A percentile compares a stretch with the other conserved stretches of the same genome.
Conservation (phyloP, 768 basidiomycete species). For the Amanita muscaria region DNA sequence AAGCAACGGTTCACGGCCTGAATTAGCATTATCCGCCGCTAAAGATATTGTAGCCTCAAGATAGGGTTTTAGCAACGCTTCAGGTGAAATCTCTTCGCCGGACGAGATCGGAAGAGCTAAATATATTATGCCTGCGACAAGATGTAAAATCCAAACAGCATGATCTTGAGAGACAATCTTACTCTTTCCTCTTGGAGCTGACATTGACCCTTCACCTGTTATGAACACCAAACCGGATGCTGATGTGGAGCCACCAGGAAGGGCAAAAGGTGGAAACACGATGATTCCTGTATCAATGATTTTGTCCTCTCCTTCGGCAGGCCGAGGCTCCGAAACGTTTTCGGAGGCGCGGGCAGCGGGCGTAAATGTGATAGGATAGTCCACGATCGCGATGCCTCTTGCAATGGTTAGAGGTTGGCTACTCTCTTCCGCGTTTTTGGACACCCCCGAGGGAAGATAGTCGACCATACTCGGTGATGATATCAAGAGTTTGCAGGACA, state of each 20-base stretch:
- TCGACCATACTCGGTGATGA: constrained; percentile 34
- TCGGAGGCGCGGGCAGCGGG: constrained; percentile 7
- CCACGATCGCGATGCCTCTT: constrained; percentile 43
- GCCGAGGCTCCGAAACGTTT: constrained; percentile 2
- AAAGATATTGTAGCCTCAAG: constrained; percentile 38
- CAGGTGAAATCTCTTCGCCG: constrained; percentile 20
- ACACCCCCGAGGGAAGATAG: constrained; percentile 15
- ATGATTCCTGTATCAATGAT: constrained; percentile 56
- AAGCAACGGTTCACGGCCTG: constrained; percentile 35
- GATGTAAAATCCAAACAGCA: neutral
- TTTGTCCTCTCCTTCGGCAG: constrained; percentile 14
- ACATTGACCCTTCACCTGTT: constrained; percentile 66
- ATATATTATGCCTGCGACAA: constrained; percentile 47
- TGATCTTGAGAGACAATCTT: constrained; percentile 15
- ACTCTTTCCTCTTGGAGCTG: constrained; percentile 71
- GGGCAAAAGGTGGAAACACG: constrained; percentile 64
- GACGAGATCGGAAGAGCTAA: constrained; percentile 40
- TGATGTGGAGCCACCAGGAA: constrained; percentile 38
- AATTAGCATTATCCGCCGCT: constrained; percentile 6
- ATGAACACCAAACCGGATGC: constrained; percentile 54
- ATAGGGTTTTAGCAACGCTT: constrained; percentile 47
- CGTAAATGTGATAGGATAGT: constrained; percentile 23
- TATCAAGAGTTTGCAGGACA: constrained; percentile 48
- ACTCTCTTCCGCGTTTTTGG: neutral
- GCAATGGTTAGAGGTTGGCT: constrained; percentile 22